phyloP scores from a whole-genome alignment of 1,284 basidiomycete genomes.

The Erythrobasidium hasegawianum region DNA sequence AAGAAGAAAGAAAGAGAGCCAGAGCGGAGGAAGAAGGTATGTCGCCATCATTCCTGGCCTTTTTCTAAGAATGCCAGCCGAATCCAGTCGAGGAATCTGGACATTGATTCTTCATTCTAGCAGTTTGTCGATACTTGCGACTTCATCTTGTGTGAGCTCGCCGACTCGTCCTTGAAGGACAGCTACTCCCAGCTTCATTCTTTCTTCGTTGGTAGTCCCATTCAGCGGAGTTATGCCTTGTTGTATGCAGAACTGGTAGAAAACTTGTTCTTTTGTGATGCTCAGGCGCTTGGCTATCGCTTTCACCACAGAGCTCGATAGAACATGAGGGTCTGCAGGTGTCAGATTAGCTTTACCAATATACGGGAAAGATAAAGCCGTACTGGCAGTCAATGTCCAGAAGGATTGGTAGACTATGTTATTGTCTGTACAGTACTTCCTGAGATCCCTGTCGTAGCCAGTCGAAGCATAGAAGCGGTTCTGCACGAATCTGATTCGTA shows the following conservation, averaged over 20 bases:
- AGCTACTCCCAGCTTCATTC: constrained; percentile 63
- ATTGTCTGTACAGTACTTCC: constrained; percentile 19
- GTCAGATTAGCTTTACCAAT: constrained; percentile 53
- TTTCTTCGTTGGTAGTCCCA: constrained; percentile 60
- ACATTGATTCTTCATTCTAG: neutral
- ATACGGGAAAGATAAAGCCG: constrained; percentile 56
- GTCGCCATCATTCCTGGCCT: neutral
- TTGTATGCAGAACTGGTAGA: constrained; percentile 62
- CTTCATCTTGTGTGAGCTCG: constrained; percentile 2
- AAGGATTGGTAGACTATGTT: constrained; percentile 59
- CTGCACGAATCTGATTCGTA: constrained; percentile 61
- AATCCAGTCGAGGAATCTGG: neutral
- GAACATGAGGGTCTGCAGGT: constrained; percentile 10
- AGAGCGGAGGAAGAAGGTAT: neutral
- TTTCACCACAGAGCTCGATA: neutral
- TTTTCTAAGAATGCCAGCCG: neutral
- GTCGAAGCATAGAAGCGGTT: constrained; percentile 33
- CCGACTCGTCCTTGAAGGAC: constrained; percentile 48
- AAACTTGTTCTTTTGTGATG: constrained; percentile 60
- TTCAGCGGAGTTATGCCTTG: constrained; percentile 62
- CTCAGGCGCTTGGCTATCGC: constrained; percentile 8
- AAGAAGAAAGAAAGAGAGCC: neutral
- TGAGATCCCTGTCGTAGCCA: constrained; percentile 25
- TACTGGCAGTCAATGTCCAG: constrained; percentile 77
- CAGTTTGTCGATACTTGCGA: neutral